A percentile compares a stretch with the other conserved stretches of the same genome.
These are phyloP conservation scores for Fragaria iinumae DNA, from an alignment of 306 rosid genomes.

Conservation along the genomic window DNA sequence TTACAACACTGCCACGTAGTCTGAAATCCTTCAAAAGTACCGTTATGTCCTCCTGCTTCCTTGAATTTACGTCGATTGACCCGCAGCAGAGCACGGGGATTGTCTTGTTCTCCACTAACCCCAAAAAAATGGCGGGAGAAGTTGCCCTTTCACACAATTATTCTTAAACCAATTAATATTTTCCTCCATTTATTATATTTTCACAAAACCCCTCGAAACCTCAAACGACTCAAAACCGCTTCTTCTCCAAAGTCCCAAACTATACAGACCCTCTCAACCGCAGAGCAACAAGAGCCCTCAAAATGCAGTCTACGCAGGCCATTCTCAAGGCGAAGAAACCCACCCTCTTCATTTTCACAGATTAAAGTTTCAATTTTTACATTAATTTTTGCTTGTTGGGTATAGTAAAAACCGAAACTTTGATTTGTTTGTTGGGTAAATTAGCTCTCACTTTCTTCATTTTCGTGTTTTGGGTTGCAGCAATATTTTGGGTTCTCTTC, in stretches of 20 bases:
- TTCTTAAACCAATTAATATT: background rate
- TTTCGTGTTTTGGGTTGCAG: slow-evolving; percentile 35
- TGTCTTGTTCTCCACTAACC: no score
- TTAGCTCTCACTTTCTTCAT: background rate
- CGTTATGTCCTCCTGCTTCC: no score
- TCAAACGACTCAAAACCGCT: background rate
- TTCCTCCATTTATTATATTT: no score
- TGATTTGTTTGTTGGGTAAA: no score
- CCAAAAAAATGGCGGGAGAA: slow-evolving; percentile 19
- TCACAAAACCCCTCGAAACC: background rate
- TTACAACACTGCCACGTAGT: no score
- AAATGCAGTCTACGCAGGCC: slow-evolving; percentile 34
- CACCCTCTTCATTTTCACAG: background rate
- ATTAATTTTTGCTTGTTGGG: background rate
- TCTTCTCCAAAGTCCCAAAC: background rate
- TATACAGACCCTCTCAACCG: background rate
- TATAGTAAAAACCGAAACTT: background rate
- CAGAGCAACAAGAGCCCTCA: background rate
- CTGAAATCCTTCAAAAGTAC: no score
- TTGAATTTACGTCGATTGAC: no score
- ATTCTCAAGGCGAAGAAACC: slow-evolving; percentile 50
- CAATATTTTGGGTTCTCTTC: slow-evolving; percentile 61
- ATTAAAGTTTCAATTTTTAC: background rate
- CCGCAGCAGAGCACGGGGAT: no score
- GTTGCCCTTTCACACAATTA: background rate